Base-by-base conservation (phyloP, 139 green algal species). In the Zygnema circumcarinatum region DNA sequence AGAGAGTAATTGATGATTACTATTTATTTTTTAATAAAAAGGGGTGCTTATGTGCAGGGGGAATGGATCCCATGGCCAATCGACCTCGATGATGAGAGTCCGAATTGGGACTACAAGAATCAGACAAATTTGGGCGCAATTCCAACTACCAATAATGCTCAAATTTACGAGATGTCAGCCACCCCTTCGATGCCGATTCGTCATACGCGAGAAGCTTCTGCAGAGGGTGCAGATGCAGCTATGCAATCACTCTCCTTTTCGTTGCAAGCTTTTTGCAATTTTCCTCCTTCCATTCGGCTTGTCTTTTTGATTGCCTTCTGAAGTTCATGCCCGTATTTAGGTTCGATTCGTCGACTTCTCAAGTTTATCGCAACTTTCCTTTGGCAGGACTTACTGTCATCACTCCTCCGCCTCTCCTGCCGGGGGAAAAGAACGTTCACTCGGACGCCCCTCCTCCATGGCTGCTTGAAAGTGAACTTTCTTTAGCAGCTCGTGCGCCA, bases 391-490 rank as follows among this genome's bases (percentile, higher is more conserved):
- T 78, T 39, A 78, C 69, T 39, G 16, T 16, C 16, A 78, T 78
- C 3, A 41, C 3, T 39, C 35, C 69, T 39, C 69, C 69, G 7
- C 35, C 69, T 78, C 69, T 78, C 11, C 41, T 81, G 47, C 41
- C 40, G 52, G 76, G 40, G 3, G 79, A 86, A 86, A 68, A 40
- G 3, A 86, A 86, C 33, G 67, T 86, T 20, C 79, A 86, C 79
- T 73, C 79, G 7, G 79, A 29, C 3, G 79, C 67, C 21, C 79
- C 11, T 21, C 31, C 79, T 47, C 79, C 79, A 29, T 86, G 79
- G 79, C 29, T 86, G 16, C 32, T 22, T 22, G 54, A 81, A 38
- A 40, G 7, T 7, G 79, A 86, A 68, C 7, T 16, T 76, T 42
- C 11, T 42, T 78, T 78, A 25, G 47, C 16, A 25, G 35, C 16